Percentiles rank a stretch among this genome's conserved stretches.
Conservation (phyloP, 202 grass and related monocot genomes). For the Setaria viridis region DNA sequence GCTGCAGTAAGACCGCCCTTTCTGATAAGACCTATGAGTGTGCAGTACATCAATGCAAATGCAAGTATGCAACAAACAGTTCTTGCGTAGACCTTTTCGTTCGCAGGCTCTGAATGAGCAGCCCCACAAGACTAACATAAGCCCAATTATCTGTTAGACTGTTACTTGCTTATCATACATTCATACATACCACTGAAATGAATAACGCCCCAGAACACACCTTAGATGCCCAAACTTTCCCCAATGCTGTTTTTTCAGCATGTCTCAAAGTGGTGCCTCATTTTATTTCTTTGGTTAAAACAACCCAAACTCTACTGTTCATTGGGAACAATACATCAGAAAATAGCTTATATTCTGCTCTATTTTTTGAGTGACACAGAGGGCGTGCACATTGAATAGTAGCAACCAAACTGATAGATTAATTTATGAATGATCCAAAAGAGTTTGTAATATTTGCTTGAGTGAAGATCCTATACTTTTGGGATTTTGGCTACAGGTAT, state of each 20-base stretch:
- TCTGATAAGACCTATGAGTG: slow-evolving; percentile 19
- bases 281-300: not conserved
- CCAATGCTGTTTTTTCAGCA: not conserved
- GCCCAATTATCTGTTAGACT: not conserved
- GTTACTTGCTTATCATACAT: slow-evolving; percentile 7
- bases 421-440: not conserved
- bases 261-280: not conserved
- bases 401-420: not conserved
- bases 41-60: slow-evolving; percentile 32
- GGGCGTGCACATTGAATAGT: not conserved
- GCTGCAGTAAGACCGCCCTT: not conserved
- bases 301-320: not conserved
- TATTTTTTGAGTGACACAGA: not conserved
- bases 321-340: not conserved
- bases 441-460: not conserved
- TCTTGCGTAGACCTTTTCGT: slow-evolving; percentile 26
- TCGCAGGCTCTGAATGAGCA: slow-evolving; percentile 21
- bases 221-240: not conserved
- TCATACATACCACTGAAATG: slow-evolving; percentile 11
- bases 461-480: not conserved
- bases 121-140: slow-evolving; percentile 15
- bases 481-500: not conserved
- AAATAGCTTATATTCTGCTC: not conserved
- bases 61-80: slow-evolving; percentile 27
- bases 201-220: slow-evolving; percentile 19